Conservation (phyloP, 2,329 filamentous ascomycete genomes). For the Metarhizium guizhouense region DNA sequence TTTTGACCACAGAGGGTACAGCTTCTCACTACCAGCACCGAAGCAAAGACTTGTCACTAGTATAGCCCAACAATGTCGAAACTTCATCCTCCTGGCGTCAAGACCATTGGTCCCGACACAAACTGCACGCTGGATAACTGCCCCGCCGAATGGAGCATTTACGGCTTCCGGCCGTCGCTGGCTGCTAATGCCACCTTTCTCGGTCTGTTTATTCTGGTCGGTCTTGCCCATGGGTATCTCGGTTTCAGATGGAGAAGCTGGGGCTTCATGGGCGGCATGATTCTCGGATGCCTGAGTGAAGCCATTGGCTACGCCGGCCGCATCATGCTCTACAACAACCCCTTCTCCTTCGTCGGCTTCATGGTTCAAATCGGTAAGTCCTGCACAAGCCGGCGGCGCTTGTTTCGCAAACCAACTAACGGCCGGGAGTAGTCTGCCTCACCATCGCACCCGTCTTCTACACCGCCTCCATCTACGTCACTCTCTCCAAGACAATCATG, state of each 20-base stretch:
- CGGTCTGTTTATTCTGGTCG: slow-evolving; percentile 36
- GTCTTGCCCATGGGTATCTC: slow-evolving; percentile 31
- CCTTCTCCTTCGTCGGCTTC: slow-evolving; percentile 50
- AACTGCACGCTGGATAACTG: slow-evolving; percentile 41
- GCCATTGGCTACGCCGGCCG: slow-evolving; percentile 55
- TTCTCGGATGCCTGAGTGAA: slow-evolving; percentile 46
- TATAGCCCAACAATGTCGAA: slow-evolving; percentile 2
- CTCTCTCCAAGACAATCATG: slow-evolving; percentile 37
- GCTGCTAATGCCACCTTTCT: slow-evolving; percentile 43
- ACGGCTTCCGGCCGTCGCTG: slow-evolving; percentile 45
- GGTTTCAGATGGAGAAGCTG: slow-evolving; percentile 38
- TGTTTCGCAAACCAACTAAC: not conserved
- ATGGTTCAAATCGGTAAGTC: slow-evolving; percentile 53
- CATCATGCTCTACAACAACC: slow-evolving; percentile 46
- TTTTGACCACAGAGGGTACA: not conserved
- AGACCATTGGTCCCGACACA: slow-evolving; percentile 32
- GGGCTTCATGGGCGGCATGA: slow-evolving; percentile 42
- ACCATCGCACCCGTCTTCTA: slow-evolving; percentile 40
- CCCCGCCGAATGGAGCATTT: slow-evolving; percentile 36
- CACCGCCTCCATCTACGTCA: slow-evolving; percentile 58
- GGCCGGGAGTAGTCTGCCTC: slow-evolving; percentile 36
- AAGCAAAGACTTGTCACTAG: not conserved
- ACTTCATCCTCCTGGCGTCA: slow-evolving; percentile 10
- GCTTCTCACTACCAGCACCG: not conserved
- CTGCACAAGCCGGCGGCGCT: not conserved